Conservation (phyloP, 73 alveolate species). For the Stentor roeselii region DNA sequence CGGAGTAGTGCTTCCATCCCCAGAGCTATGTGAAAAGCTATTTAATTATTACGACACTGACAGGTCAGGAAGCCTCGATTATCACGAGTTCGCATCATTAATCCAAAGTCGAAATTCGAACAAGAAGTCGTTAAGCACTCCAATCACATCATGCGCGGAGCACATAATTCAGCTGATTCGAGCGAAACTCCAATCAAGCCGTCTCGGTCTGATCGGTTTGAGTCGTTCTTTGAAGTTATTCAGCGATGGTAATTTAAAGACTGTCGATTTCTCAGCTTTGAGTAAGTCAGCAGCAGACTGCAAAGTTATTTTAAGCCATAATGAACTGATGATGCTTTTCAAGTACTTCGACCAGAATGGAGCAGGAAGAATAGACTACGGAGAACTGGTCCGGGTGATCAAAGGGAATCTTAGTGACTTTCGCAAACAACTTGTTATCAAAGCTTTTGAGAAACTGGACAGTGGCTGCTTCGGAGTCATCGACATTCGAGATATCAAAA, state of each 20-base stretch:
- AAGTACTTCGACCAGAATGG: conserved; percentile 51
- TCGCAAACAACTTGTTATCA: conserved; percentile 56
- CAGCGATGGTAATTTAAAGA: too few species aligned
- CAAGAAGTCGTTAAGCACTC: too few species aligned
- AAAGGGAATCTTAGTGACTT: conserved; percentile 50
- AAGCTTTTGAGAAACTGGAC: conserved; percentile 61
- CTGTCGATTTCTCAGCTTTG: too few species aligned
- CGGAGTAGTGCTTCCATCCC: conserved; percentile 49
- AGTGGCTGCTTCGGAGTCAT: conserved; percentile 54
- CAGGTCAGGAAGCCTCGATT: conserved; percentile 61
- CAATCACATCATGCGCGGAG: too few species aligned
- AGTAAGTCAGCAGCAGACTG: too few species aligned
- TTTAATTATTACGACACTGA: conserved; percentile 53
- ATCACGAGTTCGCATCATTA: conserved; percentile 58
- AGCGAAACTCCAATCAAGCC: too few species aligned
- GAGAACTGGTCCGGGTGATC: conserved; percentile 50
- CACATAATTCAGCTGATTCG: too few species aligned
- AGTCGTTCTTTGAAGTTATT: too few species aligned
- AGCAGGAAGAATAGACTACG: conserved; percentile 52
- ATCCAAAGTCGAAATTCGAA: too few species aligned
- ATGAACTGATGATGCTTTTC: too few species aligned
- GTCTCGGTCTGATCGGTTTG: too few species aligned
- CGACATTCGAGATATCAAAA: conserved; percentile 29
- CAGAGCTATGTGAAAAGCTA: conserved; percentile 32
- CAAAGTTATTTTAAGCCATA: too few species aligned